Conservation (phyloP, 345 rosid species). For the Brassica napus region Da-Ae NC_063449.1:9147001-9147500, state of each 20-base stretch:
- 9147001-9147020: slow-evolving; percentile 21
- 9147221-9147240: not conserved
- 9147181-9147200: not conserved
- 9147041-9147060: slow-evolving; percentile 42
- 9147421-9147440: slow-evolving; percentile 61
- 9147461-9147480: slow-evolving; percentile 79
- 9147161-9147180: no score
- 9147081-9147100: not conserved
- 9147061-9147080: not conserved
- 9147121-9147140: not conserved
- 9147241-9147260: not conserved
- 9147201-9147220: not conserved
- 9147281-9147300: slow-evolving; percentile 5
- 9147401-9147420: slow-evolving; percentile 64
- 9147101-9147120: slow-evolving; percentile 2
- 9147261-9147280: slow-evolving; percentile 1
- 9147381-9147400: slow-evolving; percentile 80
- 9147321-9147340: not conserved
- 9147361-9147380: slow-evolving; percentile 82
- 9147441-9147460: slow-evolving; percentile 84
- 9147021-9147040: slow-evolving; percentile 21
- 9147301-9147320: slow-evolving; percentile 7
- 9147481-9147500: slow-evolving; percentile 58
- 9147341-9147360: slow-evolving; percentile 85
- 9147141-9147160: not conserved